Conservation (phyloP, 1,284 basidiomycete genomes). For the Bothia castanella region DNA sequence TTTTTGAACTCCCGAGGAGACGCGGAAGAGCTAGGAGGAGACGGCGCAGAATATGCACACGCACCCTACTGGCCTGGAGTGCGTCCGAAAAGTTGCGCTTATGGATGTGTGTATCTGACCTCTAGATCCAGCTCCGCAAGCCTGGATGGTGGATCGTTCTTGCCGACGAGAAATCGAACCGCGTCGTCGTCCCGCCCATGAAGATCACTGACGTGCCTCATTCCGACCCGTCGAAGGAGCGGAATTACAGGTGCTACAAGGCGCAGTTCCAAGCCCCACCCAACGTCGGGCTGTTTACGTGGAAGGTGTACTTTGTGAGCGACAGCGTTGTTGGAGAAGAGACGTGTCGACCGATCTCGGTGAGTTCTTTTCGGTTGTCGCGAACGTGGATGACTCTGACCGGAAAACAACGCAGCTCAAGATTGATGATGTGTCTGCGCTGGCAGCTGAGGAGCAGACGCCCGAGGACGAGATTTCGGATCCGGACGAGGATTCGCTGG, state of each 20-base stretch:
- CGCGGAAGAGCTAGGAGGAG: constrained; percentile 53
- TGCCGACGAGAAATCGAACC: constrained; percentile 86
- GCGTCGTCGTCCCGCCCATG: constrained; percentile 87
- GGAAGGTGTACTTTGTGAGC: constrained; percentile 82
- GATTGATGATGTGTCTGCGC: constrained; percentile 68
- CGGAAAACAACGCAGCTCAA: constrained; percentile 53
- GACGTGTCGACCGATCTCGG: constrained; percentile 66
- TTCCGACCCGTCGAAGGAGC: constrained; percentile 51
- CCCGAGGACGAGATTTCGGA: constrained; percentile 92
- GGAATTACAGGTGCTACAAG: constrained; percentile 79
- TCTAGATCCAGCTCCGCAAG: constrained; percentile 59
- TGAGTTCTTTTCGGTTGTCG: constrained; percentile 35
- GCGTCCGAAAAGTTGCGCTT: constrained; percentile 29
- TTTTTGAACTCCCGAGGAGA: constrained; percentile 66
- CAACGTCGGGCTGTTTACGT: constrained; percentile 80
- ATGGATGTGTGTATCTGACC: neutral
- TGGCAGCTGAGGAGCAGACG: constrained; percentile 56
- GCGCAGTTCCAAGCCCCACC: constrained; percentile 95
- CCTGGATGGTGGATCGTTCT: constrained; percentile 91
- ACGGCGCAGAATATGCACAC: constrained; percentile 67
- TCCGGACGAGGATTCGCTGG: constrained; percentile 91
- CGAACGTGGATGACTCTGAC: neutral
- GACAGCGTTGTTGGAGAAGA: constrained; percentile 90
- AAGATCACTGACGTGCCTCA: constrained; percentile 81
- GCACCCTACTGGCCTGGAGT: constrained; percentile 91